Base-by-base conservation (phyloP, 306 rosid genomes). In the Prunus dulcis region DNA sequence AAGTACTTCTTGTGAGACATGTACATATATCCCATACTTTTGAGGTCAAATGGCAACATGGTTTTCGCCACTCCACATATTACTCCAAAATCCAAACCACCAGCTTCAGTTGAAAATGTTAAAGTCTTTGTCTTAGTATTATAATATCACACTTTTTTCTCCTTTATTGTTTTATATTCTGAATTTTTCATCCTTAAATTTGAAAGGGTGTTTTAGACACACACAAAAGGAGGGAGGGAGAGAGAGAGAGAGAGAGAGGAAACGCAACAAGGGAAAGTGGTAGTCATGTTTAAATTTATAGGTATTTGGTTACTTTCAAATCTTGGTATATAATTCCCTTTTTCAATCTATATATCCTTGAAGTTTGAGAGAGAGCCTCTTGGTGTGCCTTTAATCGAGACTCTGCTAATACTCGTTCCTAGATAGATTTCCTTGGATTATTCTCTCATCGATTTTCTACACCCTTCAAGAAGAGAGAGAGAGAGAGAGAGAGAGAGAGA, bases 1-100 rank as follows among this genome's bases (percentile, higher is more conserved):
- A 64, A 63, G 67, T 55, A 67, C 10, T 23, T 50, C 10, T 23
- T 50, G 82, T 69, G 87, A 82, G 87, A 85, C 82, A 84, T 62
- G 62, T 63, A 18, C 9, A 18, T 65, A 82, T 55, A 72, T 88
- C 84, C 76, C 56, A 79, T 84, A 87, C 88, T 83, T 83, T 82
- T 69, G 58, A 86, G 85, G 84, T 78, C 84, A 78, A 76, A 70
- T 63, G 83, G 73, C 79, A 74, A 76, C 81, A 67, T 78, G 70
- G 67, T 58, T 74, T 12, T 77, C 75, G 73, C 78, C 43, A 38
- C 43, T 38, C 43, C 23, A 55, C 72, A 65, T 47, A 18, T 70
- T 38, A 66, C 75, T 71, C 69, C 49, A 78, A 41, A 50, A 67
- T 47, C 73, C 74, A 12, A 69, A 50, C 62, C 78, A 66, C 78